Conservation (phyloP, 2,329 filamentous ascomycete species). For the Stagonosporopsis vannaccii region DNA sequence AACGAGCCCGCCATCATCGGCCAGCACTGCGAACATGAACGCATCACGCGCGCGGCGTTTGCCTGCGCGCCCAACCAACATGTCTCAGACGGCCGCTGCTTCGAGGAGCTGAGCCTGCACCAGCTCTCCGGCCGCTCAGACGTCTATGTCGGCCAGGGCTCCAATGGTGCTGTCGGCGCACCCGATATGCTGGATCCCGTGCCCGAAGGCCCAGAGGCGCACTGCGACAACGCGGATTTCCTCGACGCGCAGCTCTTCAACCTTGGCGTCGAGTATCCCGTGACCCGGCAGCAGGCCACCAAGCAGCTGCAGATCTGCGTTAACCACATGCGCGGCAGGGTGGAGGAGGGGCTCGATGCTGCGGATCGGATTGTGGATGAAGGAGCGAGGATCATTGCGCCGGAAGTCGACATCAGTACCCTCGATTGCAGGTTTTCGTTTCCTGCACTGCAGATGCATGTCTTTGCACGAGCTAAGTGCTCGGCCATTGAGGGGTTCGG, state of each 20-base stretch:
- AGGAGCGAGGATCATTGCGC: constrained; percentile 23
- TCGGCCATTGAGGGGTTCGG: constrained; percentile 31
- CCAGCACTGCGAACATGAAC: constrained; percentile 37
- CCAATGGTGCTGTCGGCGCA: constrained; percentile 35
- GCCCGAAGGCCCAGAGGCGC: constrained; percentile 35
- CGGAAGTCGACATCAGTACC: constrained; percentile 27
- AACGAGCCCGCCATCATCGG: constrained; percentile 32
- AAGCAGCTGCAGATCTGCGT: constrained; percentile 29
- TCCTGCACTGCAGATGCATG: constrained; percentile 30
- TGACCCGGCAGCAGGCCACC: constrained; percentile 29
- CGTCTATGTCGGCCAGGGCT: constrained; percentile 29
- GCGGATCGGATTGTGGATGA: constrained; percentile 31
- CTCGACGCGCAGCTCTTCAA: constrained; percentile 25
- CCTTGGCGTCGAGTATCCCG: constrained; percentile 26
- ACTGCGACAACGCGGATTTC: constrained; percentile 39
- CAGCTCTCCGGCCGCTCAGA: constrained; percentile 32
- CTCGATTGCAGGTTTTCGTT: constrained; percentile 33
- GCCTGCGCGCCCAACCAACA: constrained; percentile 20
- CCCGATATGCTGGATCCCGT: constrained; percentile 34
- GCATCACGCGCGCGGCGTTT: constrained; percentile 33
- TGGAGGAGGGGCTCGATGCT: constrained; percentile 29
- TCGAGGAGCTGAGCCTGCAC: constrained; percentile 29
- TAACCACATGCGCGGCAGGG: constrained; percentile 27
- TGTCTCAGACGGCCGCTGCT: constrained; percentile 32
- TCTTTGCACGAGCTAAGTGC: constrained; percentile 26